A percentile compares a stretch with the other conserved stretches of the same genome.
Conservation (phyloP, 108 stramenopile genomes). For the Nannochloropsis salina region DNA sequence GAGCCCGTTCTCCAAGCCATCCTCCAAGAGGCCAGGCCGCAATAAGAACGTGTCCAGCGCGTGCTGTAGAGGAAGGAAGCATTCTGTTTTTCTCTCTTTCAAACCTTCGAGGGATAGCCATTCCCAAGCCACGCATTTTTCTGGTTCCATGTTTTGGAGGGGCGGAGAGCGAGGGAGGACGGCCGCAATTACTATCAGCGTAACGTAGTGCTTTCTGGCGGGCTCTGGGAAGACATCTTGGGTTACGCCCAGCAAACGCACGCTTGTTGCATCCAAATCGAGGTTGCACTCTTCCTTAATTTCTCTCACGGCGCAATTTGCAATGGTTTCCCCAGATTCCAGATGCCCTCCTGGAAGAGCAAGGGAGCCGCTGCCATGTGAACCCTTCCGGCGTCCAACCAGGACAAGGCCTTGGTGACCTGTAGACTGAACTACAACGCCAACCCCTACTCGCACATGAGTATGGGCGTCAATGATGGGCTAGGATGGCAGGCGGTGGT, state of each 20-base stretch:
- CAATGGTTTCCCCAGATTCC: constrained; percentile 23
- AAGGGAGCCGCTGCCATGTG: constrained; percentile 28
- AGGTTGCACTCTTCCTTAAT: constrained; percentile 30
- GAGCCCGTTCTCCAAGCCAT: not conserved
- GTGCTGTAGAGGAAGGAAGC: not conserved
- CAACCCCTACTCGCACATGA: constrained; percentile 29
- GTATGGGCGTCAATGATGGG: not conserved
- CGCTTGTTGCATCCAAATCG: constrained; percentile 1
- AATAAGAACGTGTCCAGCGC: constrained; percentile 1
- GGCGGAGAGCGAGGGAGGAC: constrained; percentile 1
- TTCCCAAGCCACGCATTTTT: constrained; percentile 29
- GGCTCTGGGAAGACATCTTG: constrained; percentile 9
- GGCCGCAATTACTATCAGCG: not conserved
- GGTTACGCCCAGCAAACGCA: constrained; percentile 24
- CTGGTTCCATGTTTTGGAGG: constrained; percentile 29
- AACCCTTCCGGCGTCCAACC: constrained; percentile 24
- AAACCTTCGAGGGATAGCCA: constrained; percentile 20
- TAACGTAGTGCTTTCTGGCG: constrained; percentile 32
- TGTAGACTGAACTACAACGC: constrained; percentile 2
- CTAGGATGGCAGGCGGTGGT: no score
- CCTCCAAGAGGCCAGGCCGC: not conserved
- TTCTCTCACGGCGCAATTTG: constrained; percentile 22
- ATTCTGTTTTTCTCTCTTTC: not conserved
- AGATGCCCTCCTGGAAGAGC: constrained; percentile 33
- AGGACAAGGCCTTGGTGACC: not conserved